phyloP scores from a whole-genome alignment of 331 rosid species.

The Rosa hybrid region DNA sequence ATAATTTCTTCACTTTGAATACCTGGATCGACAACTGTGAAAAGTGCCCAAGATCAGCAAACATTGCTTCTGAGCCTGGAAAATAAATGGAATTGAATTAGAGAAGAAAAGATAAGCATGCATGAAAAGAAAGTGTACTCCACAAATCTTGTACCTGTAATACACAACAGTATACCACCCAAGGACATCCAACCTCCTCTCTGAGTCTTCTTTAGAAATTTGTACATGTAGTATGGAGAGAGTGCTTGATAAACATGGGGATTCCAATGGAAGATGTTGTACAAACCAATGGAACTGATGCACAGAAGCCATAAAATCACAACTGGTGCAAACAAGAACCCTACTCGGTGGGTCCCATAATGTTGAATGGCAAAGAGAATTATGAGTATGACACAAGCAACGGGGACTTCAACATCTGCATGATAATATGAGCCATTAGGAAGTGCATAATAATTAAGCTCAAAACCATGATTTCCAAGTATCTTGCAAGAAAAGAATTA shows the following conservation, averaged over 20 bases:
- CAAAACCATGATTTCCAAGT: conserved; percentile 7
- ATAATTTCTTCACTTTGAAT: conserved; percentile 6
- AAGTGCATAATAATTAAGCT: background rate
- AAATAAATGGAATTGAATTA: conserved; percentile 19
- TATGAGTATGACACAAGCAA: conserved; percentile 73
- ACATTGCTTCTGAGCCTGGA: conserved; percentile 99
- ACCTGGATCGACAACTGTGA: conserved; percentile 92
- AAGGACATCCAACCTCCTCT: conserved; percentile 92
- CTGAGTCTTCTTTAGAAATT: conserved; percentile 79
- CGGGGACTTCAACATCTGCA: conserved; percentile 92
- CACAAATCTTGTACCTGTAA: conserved; percentile 67
- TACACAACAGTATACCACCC: conserved; percentile 88
- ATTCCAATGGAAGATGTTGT: conserved; percentile 88
- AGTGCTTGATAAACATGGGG: conserved; percentile 90
- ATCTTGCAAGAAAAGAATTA: background rate
- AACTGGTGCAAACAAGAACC: conserved; percentile 86
- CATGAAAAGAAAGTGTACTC: conserved; percentile 19
- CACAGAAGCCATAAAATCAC: conserved; percentile 89
- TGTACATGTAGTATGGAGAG: conserved; percentile 92
- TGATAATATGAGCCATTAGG: conserved; percentile 10
- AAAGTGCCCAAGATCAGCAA: conserved; percentile 96
- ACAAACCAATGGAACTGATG: conserved; percentile 84
- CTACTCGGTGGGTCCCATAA: conserved; percentile 87
- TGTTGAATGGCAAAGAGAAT: conserved; percentile 89
- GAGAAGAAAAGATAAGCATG: conserved; percentile 15